These are phyloP conservation scores for Tuber aestivum DNA, from an alignment of 495 filamentous ascomycete genomes.

Conservation along the genomic window DNA sequence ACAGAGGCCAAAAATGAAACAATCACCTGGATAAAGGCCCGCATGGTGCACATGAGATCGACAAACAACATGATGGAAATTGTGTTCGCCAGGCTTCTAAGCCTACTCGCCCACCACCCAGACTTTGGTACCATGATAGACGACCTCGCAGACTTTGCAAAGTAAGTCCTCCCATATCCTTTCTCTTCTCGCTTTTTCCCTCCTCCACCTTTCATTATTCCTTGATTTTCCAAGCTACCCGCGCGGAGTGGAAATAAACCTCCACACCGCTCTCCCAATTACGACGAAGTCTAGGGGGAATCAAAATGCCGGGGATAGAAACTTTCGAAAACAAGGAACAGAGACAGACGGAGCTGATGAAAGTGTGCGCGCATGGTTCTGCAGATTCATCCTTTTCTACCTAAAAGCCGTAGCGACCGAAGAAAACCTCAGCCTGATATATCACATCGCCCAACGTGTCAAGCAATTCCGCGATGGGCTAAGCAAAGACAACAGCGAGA, in stretches of 20 bases:
- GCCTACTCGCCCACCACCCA: slow-evolving; percentile 86
- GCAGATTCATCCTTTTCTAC: slow-evolving; percentile 80
- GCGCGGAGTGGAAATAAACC: not conserved
- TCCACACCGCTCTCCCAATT: not conserved
- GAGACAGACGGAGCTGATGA: slow-evolving; percentile 42
- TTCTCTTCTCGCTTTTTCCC: slow-evolving; percentile 10
- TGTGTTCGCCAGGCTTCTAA: slow-evolving; percentile 76
- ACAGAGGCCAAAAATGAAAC: slow-evolving; percentile 60
- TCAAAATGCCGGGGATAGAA: slow-evolving; percentile 10
- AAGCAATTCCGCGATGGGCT: slow-evolving; percentile 84
- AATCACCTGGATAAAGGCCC: slow-evolving; percentile 82
- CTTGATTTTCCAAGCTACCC: not conserved
- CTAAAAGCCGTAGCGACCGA: slow-evolving; percentile 73
- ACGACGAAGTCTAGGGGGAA: not conserved
- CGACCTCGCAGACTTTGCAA: slow-evolving; percentile 70
- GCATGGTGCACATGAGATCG: slow-evolving; percentile 50
- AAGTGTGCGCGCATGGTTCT: slow-evolving; percentile 42
- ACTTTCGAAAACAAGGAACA: slow-evolving; percentile 33
- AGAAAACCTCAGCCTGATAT: slow-evolving; percentile 80
- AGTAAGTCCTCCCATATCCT: slow-evolving; percentile 37
- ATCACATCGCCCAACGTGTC: slow-evolving; percentile 83
- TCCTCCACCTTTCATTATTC: slow-evolving; percentile 2
- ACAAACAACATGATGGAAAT: slow-evolving; percentile 63
- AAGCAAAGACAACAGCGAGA: slow-evolving; percentile 53
- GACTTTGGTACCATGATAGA: slow-evolving; percentile 68